Conservation (phyloP, 805 yeast genomes). For the Suhomyces xylopsoci region DNA sequence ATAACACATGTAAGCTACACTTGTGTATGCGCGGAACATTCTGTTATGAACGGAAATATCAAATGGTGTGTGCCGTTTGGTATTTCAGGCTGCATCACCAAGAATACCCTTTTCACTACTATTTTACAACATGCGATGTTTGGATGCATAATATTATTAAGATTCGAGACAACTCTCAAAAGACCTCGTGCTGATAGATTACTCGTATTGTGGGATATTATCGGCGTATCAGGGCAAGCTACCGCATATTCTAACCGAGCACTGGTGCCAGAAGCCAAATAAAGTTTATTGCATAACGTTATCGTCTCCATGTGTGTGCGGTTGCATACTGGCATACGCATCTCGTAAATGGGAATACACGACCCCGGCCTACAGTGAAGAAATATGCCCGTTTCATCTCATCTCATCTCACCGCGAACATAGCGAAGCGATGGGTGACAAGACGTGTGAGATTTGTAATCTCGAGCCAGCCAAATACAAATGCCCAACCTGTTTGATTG, state of each 20-base stretch:
- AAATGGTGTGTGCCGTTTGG: not conserved
- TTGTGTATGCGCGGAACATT: slow-evolving; percentile 1
- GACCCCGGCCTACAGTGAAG: not conserved
- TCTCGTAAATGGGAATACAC: not conserved
- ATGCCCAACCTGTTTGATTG: slow-evolving; percentile 51
- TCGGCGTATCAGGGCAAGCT: not conserved
- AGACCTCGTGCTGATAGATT: not conserved
- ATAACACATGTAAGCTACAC: not conserved
- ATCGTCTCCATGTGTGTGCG: not conserved
- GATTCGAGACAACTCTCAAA: not conserved
- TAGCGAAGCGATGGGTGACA: slow-evolving; percentile 25
- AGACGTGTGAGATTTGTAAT: slow-evolving; percentile 27
- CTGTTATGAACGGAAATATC: not conserved
- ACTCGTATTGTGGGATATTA: not conserved
- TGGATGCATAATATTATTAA: not conserved
- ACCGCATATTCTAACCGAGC: not conserved
- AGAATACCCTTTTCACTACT: not conserved
- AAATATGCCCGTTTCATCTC: slow-evolving; percentile 1
- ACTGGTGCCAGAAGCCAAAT: not conserved
- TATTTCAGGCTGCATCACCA: not conserved
- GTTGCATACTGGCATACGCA: not conserved
- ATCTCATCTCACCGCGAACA: not conserved
- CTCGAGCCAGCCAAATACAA: slow-evolving; percentile 45
- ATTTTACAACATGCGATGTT: not conserved
- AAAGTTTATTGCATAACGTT: not conserved